Evolutionary conservation across 1,284 basidiomycete genomes (phyloP), one percentile per base, ranked within the genome.

Genomic region (Fomes fomentarius): DNA sequence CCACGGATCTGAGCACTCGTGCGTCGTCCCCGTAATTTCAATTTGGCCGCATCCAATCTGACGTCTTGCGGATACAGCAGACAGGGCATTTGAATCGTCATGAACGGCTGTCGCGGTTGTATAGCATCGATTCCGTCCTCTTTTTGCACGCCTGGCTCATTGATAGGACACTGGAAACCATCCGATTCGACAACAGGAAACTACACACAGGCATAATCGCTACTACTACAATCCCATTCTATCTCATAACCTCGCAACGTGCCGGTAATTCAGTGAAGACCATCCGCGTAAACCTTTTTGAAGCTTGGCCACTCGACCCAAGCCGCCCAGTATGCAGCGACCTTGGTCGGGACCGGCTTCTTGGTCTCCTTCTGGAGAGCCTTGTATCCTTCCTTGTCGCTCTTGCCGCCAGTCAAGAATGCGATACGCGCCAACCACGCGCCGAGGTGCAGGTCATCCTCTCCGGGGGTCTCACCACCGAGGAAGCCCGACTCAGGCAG

Each of bases 221-320:
- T n/a, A n/a, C n/a, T n/a, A n/a, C n/a, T n/a, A n/a, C n/a, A n/a
- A n/a, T n/a, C n/a, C n/a, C n/a, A n/a, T n/a, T n/a, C n/a, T n/a
- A n/a, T n/a, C n/a, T n/a, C n/a, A n/a, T n/a, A n/a, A n/a, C n/a
- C n/a, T n/a, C n/a, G n/a, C n/a, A n/a, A n/a, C n/a, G n/a, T n/a
- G n/a, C n/a, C n/a, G n/a, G n/a, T n/a, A 11, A 12, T 42, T 67
- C 59, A 83, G 69, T 83, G 80, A 47, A 83, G 70, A 12, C 75
- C 76, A 22, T 71, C 63, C 9, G 68, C 70, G 58, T 82, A 84
- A 44, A 84, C 79, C 62, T 75, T 74, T 70, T 81, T 72, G 77
- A 84, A 88, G 61, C 81, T 82, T 30, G 80, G 76, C 56, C 84
- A 73, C 61, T 71, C 73, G 25, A 70, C 71, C 83, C 85, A 88